Evolutionary conservation across 352 stramenopile genomes (phyloP).

Genomic region (Thalassiosira ordinaria): DNA sequence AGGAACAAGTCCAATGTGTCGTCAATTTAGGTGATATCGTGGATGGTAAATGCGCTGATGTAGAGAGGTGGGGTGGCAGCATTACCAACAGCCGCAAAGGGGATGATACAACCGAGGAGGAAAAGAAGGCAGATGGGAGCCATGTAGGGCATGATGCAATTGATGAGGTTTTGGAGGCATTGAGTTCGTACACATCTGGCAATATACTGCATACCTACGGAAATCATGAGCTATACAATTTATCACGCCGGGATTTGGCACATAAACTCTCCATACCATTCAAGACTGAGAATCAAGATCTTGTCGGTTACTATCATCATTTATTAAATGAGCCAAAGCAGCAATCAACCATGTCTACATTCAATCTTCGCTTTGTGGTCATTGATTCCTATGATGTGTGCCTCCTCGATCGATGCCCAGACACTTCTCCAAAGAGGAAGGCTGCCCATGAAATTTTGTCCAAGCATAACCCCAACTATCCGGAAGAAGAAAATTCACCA

Average conservation of each 20-base stretch:
- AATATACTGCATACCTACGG: conserved; percentile 80
- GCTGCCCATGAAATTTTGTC: conserved; percentile 64
- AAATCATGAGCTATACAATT: conserved; percentile 86
- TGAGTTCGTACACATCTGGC: conserved; percentile 60
- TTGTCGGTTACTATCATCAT: conserved; percentile 75
- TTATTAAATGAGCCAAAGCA: conserved; percentile 14
- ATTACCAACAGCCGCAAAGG: conserved; percentile 35
- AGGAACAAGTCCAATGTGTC: conserved; percentile 64
- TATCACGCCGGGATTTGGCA: conserved; percentile 60
- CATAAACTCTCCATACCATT: conserved; percentile 78
- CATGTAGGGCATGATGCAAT: conserved; percentile 56
- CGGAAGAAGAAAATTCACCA: conserved; percentile 75
- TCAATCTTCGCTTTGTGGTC: conserved; percentile 69
- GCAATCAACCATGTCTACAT: neutral
- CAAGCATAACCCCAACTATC: conserved; percentile 79
- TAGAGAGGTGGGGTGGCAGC: conserved; percentile 35
- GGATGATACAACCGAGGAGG: neutral
- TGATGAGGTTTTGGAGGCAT: conserved; percentile 63
- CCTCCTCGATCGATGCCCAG: conserved; percentile 61
- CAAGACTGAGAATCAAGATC: conserved; percentile 62
- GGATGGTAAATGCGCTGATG: conserved; percentile 79
- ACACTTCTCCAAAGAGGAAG: conserved; percentile 60
- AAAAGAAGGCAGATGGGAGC: conserved; percentile 10
- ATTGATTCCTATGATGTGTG: conserved; percentile 81
- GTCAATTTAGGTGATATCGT: conserved; percentile 85